Base-by-base conservation (phyloP, 2,329 filamentous ascomycete species). In the Beauveria sp. region DNA sequence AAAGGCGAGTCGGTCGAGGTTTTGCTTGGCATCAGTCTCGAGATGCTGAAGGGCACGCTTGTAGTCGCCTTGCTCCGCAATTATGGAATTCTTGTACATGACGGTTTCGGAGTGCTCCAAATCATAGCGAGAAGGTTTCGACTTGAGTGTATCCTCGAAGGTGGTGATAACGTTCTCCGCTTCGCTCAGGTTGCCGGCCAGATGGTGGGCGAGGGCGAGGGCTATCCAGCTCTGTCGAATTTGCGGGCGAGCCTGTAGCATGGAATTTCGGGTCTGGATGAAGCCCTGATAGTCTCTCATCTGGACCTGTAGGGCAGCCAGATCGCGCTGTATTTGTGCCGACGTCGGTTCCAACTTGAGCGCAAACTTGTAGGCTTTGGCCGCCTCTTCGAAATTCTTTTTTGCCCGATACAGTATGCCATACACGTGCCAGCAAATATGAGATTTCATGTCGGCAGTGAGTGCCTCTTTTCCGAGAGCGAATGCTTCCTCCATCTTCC, bases 361-460 rank as follows among this genome's bases (percentile, higher is more conserved):
- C 18, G 94, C 94, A 75, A 96, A 96, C 73, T 96, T 96, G 81
- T 99, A 99, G 62, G 94, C 96, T 81, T 97, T 97, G 79, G 97
- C 97, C 10, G 96, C 93, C 78, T 97, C 94, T 74, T 97, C 94
- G 69, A 96, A 97, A 77, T 99, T 97, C 82, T 97, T 97, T 71
- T 90, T 89, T 54, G 91, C 88, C 56, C 93, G 88, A 77, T 96
- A 97, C 55, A 99, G 83, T 67, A 99, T 78, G 37, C 96, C 94
- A 74, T 97, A 99, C 63, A 99, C 94, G 76, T 99, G 96, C 94
- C 94, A 99, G 81, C 92, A 97, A 70, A 99, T 92, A 76, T 97
- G 93, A 70, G 92, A 97, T 79, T 96, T 97, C 92, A 99, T 97
- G 74, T 97, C 92, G 70, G 92, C 91, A 67, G 89, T 92, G 68